Evolutionary conservation across 139 green algal species (phyloP).

Genomic region (Eudorina sp.): DNA sequence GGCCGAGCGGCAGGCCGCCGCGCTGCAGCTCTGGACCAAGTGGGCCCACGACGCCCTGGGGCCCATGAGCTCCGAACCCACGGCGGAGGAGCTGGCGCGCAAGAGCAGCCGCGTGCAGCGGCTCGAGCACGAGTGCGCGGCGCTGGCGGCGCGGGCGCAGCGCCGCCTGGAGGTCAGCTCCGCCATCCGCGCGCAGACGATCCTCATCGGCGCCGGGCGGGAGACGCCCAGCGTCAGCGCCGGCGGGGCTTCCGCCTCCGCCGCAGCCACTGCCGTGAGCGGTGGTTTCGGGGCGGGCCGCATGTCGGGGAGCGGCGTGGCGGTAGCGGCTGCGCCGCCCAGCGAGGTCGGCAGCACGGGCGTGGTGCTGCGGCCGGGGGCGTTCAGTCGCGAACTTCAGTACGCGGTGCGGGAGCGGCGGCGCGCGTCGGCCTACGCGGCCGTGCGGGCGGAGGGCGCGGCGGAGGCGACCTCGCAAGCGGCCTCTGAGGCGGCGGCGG

Average conservation of each 20-base stretch:
- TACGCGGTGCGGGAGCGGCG: slow-evolving; percentile 46
- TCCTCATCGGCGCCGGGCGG: background rate
- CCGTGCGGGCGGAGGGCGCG: background rate
- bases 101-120: slow-evolving; percentile 46
- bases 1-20: slow-evolving; percentile 6
- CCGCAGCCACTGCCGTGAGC: too few relatives aligned
- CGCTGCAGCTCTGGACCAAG: slow-evolving; percentile 36
- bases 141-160: slow-evolving; percentile 45
- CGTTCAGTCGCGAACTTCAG: slow-evolving; percentile 30
- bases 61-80: slow-evolving; percentile 42
- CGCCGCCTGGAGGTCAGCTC: slow-evolving; percentile 49
- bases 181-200: slow-evolving; percentile 1
- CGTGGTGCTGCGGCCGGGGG: slow-evolving; percentile 3
- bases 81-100: slow-evolving; percentile 15
- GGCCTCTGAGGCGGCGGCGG: background rate
- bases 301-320: too few relatives aligned
- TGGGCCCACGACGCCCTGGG: slow-evolving; percentile 51
- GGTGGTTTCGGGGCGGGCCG: too few relatives aligned
- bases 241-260: too few relatives aligned
- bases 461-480: background rate
- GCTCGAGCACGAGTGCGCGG: slow-evolving; percentile 58
- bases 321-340: background rate
- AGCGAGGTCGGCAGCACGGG: background rate
- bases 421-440: slow-evolving; percentile 32
- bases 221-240: background rate